Evolutionary conservation across 2,329 filamentous ascomycete species (phyloP), one percentile per base, ranked within the genome.

Genomic region (Neonectria sp.): DNA sequence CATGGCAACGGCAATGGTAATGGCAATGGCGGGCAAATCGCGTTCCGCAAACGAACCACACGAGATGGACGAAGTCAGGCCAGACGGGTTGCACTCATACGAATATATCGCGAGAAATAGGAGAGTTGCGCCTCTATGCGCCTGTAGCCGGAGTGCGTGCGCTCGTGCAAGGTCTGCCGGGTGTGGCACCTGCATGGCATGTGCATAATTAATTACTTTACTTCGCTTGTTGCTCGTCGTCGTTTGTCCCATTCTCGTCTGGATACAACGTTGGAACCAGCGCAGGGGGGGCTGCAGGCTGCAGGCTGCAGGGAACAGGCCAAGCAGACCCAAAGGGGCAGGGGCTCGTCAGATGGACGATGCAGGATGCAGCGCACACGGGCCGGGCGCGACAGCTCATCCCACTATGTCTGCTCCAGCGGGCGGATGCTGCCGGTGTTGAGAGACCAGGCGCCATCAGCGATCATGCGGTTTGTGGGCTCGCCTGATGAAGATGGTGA

Each of bases 51-150:
- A 45, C 46, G 57, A 52, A 60, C 57, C 46, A 43, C 46, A n/a
- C 15, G 17, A 52, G 49, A 12, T 13, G 13, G 27, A 11, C 35
- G 49, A 52, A 45, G 57, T 43, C 57, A 45, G 33, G 31, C 13
- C 21, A 60, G 46, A 45, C n/a, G n/a, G 40, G n/a, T 45, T 9
- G 29, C 37, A 24, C 17, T 9, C 40, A 21, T 15, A 29, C 49
- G 11, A n/a, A n/a, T 53, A 53, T 37, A 53, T 53, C 31, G 33
- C 51, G 51, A 53, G 51, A 53, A 52, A 58, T 45, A 33, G 17
- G 29, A 35, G 27, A 37, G 48, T 35, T 66, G 63, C 58, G 63
- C 33, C 51, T 17, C 6, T 53, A 37, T 65, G 57, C 51, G 63
- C 25, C 53, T 57, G 37, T 63, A 61, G 46, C 57, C 58, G 58